phyloP scores from a whole-genome alignment of 306 rosid genomes.

The Dalbergia cultrata region DNA sequence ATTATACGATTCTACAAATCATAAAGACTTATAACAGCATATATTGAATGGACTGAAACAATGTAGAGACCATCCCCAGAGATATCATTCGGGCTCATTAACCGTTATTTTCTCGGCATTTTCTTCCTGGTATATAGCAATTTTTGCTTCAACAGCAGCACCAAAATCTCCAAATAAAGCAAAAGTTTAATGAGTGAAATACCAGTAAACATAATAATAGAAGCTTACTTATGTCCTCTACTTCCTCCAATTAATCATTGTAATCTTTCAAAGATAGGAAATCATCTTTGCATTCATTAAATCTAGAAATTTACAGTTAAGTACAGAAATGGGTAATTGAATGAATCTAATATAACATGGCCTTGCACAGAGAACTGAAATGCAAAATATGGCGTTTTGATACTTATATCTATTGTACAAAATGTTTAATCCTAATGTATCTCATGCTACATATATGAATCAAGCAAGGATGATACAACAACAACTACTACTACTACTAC shows the following conservation, averaged over 20 bases:
- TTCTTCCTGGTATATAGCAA: conserved; percentile 81
- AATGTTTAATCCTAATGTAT: background rate
- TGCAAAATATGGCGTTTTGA: background rate
- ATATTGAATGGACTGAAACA: conserved; percentile 1
- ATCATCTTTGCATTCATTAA: conserved; percentile 85
- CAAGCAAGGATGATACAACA: conserved; percentile 26
- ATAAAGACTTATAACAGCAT: background rate
- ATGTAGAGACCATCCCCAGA: conserved; percentile 6
- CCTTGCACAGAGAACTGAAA: background rate
- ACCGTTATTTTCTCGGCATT: conserved; percentile 85
- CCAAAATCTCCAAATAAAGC: conserved; percentile 31
- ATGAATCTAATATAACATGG: conserved; percentile 34
- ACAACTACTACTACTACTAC: too few relatives aligned
- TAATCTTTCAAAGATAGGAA: conserved; percentile 81
- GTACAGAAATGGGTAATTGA: conserved; percentile 26
- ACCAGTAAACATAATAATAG: background rate
- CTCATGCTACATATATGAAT: conserved; percentile 17
- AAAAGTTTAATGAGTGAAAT: conserved; percentile 7
- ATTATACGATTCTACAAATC: conserved; percentile 11
- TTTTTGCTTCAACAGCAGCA: conserved; percentile 73
- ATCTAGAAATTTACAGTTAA: conserved; percentile 54
- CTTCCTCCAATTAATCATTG: conserved; percentile 94
- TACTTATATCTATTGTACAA: conserved; percentile 1
- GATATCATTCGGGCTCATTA: conserved; percentile 84
- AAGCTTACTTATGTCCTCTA: conserved; percentile 86